phyloP scores from a whole-genome alignment of 192 early-diverging fungal genomes.

The Linnemannia zychae region DNA sequence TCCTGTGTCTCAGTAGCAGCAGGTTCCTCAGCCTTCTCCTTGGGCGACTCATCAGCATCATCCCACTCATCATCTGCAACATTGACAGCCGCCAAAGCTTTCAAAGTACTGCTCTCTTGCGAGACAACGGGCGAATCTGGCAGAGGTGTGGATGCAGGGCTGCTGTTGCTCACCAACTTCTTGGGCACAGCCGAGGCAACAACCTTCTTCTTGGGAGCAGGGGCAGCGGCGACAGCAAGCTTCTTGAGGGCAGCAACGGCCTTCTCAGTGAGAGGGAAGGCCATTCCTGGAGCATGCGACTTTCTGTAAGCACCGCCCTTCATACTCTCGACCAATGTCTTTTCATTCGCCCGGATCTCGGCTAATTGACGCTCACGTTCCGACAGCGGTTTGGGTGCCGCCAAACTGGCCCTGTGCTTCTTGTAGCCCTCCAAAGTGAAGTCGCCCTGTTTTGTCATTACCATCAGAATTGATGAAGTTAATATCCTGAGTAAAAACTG shows the following conservation, averaged over 20 bases:
- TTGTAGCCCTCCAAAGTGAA: conserved; percentile 76
- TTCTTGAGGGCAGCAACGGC: conserved; percentile 72
- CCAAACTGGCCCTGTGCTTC: conserved; percentile 69
- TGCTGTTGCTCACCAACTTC: conserved; percentile 8
- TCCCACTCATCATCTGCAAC: conserved; percentile 53
- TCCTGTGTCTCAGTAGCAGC: not conserved
- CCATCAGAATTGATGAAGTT: not conserved
- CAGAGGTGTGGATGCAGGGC: conserved; percentile 50
- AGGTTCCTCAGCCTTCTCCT: conserved; percentile 1
- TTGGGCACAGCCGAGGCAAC: conserved; percentile 25
- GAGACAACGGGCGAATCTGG: conserved; percentile 40
- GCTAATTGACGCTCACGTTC: conserved; percentile 87
- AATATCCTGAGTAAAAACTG: not conserved
- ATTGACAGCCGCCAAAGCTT: not conserved
- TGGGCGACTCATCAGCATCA: conserved; percentile 18
- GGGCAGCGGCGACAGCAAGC: conserved; percentile 48
- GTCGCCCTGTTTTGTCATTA: conserved; percentile 62
- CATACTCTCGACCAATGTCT: conserved; percentile 52
- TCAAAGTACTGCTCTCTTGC: conserved; percentile 22
- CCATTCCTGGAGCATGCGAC: conserved; percentile 74
- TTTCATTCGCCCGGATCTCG: conserved; percentile 72
- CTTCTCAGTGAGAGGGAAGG: conserved; percentile 71
- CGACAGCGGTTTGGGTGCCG: conserved; percentile 84
- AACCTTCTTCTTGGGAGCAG: conserved; percentile 2
- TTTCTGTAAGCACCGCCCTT: conserved; percentile 71